Percentiles rank a stretch among this genome's conserved stretches.
These are phyloP conservation scores for Gaultheria prostrata DNA, from an alignment of 148 eudicot species.

Conservation along the genomic window DNA sequence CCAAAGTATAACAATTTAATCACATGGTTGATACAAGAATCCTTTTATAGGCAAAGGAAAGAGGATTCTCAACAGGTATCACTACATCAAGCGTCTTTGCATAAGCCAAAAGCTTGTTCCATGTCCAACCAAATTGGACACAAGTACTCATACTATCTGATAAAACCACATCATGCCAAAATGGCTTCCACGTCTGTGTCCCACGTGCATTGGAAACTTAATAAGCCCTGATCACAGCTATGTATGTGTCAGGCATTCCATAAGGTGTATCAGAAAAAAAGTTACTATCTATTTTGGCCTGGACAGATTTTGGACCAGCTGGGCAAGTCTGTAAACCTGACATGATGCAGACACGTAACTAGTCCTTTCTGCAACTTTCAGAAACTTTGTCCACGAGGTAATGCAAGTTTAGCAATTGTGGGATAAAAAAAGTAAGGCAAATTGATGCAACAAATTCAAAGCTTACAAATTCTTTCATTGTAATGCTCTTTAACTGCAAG, in stretches of 20 bases:
- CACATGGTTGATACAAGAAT: neutral
- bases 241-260: neutral
- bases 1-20: neutral
- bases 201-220: neutral
- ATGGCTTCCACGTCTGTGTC: neutral
- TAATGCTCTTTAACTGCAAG: neutral
- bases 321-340: neutral
- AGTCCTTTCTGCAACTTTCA: neutral
- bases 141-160: neutral
- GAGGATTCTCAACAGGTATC: neutral
- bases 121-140: neutral
- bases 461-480: neutral
- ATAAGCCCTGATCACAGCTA: neutral
- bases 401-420: neutral
- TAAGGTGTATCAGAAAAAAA: neutral
- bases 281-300: neutral
- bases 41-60: neutral
- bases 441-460: neutral
- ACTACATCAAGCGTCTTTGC: neutral
- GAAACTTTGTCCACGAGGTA: neutral
- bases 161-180: neutral
- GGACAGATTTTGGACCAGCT: neutral
- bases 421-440: neutral
- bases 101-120: slow-evolving; percentile 1
- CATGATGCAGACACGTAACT: neutral